Evolutionary conservation across 208 protist species (phyloP), one percentile per base, ranked within the genome.

Genomic region (Sergeia podlipaevii): DNA sequence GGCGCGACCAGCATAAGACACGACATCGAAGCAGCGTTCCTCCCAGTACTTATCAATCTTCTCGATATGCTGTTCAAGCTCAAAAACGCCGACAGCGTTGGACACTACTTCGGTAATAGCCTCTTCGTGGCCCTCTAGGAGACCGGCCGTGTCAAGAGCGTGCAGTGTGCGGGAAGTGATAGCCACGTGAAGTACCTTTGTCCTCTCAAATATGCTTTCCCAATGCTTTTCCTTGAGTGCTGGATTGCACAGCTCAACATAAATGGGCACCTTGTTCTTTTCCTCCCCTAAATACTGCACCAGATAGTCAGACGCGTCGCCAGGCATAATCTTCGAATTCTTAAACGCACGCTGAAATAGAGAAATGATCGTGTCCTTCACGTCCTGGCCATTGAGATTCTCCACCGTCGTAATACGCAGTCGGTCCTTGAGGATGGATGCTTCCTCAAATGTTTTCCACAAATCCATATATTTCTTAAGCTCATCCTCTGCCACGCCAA

Each of bases 31-130:
- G 4, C 60, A 27, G 24, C 70, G 68, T 3, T 44, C 60, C 33
- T 76, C 64, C 91, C 93, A 98, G 39, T 64, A 81, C 11, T 49
- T 45, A 37, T 89, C 78, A 45, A 98, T 91, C 26, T 96, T 87
- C 2, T 69, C 60, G 30, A 98, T 64, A 29, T 79, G 74, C 61
- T 85, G 82, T 59, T 89, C 73, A 26, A 98, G 75, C 38, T 89
- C 81, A 56, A 81, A 91, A 37, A 97, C 78, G 47, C 90, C 91
- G 7, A 81, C 89, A 0, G 95, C 95, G 18, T 73, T 73, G 46
- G 85, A 93, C 15, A 95, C 83, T 5, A 83, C 61, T 32, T 82
- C 80, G n/a, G 80, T 89, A 13, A 97, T 79, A 3, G 59, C 71
- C 8, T 74, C 63, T 26, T 79, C 77, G 33, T 85, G 58, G 29